A percentile compares a stretch with the other conserved stretches of the same genome.
phyloP scores from a whole-genome alignment of 495 filamentous ascomycete genomes.

The Neurospora sp. region DNA sequence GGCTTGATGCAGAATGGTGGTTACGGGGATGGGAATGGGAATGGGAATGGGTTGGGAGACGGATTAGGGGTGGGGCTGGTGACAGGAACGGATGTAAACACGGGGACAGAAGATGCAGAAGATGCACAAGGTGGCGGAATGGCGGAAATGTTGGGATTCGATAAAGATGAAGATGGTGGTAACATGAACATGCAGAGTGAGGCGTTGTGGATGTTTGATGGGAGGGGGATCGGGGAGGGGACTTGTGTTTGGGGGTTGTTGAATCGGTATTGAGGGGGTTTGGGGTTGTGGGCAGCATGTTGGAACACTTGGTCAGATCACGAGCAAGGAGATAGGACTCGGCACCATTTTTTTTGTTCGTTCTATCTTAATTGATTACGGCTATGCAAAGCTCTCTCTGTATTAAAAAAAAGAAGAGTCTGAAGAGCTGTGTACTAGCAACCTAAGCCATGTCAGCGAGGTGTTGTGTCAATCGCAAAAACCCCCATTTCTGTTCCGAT shows the following conservation, averaged over 20 bases:
- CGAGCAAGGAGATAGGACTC: neutral
- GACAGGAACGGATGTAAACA: neutral
- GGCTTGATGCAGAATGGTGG: neutral
- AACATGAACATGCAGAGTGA: no score
- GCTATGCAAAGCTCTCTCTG: neutral
- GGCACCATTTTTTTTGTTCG: neutral
- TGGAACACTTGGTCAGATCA: no score
- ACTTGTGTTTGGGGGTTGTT: conserved; percentile 41
- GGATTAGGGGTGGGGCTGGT: neutral
- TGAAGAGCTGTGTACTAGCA: neutral
- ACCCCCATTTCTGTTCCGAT: neutral
- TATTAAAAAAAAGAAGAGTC: neutral
- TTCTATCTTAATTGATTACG: neutral
- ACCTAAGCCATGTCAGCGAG: neutral
- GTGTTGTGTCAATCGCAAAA: neutral
- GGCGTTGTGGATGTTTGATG: conserved; percentile 26
- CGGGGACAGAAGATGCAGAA: conserved; percentile 6
- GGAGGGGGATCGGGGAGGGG: conserved; percentile 38
- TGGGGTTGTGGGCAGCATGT: no score
- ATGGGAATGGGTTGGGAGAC: neutral
- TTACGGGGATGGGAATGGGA: neutral
- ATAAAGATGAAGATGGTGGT: no score
- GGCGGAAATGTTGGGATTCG: no score
- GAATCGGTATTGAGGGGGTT: conserved; percentile 29
- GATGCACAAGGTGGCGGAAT: no score